Base-by-base conservation (phyloP, 2,329 filamentous ascomycete species). In the Drechmeria coniospora region DNA sequence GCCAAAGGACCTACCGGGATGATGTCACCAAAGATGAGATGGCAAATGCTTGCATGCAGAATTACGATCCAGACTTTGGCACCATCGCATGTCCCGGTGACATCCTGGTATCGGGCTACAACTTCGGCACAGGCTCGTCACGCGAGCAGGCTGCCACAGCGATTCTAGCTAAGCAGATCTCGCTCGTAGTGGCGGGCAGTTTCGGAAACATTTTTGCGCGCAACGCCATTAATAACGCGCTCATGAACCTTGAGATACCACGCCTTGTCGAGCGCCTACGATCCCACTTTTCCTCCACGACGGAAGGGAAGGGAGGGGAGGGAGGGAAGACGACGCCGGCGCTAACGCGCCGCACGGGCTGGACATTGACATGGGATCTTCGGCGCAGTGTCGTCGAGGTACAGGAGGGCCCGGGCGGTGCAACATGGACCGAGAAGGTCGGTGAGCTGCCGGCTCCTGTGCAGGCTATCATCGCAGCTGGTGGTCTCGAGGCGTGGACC, bases 11-110 rank as follows among this genome's bases (percentile, higher is more conserved):
- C 0, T 95, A 95, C 54, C 82, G 92, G 47, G 86, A 95, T 46
- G 68, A 80, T 42, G 64, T 95, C 1, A 57, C 79, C 0, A 60
- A 56, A 1, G 77, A 82, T 35, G 72, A 72, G 31, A 94, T 95
- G 87, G 82, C 83, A 0, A 61, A 79, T 38, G 84, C 86, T 1
- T 86, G 79, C 53, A 94, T 95, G 84, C 68, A 79, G 49, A 95
- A 95, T 63, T 95, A 93, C 56, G 87, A 95, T 47, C 56, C 66
- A 0, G 49, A 60, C 0, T 94, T 94, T 48, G 51, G 63, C 8
- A 50, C 55, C 1, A 60, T 75, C 20, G 75, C 79, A 25, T 66
- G 67, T 37, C 47, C 68, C 0, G 74, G 72, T 26, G 86, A 95
- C 43, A 81, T 94, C 30, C 67, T 94, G 1, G 84, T 94, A 1